A percentile compares a stretch with the other conserved stretches of the same genome.
phyloP scores from a whole-genome alignment of 352 stramenopile species.

The Sclerospora graminicola region DNA sequence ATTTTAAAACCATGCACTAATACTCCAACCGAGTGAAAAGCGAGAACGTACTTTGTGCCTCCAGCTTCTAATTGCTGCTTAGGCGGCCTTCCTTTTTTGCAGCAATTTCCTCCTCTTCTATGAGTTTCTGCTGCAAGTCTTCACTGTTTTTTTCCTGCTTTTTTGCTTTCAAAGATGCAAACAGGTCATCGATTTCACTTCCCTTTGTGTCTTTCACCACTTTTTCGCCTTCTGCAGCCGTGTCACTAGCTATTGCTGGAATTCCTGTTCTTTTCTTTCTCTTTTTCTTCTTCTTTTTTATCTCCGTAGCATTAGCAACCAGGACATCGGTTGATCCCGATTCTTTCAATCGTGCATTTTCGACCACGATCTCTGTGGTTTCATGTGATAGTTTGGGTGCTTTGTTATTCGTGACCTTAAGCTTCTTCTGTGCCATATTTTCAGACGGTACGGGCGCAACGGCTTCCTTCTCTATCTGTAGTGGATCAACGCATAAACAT shows the following conservation, averaged over 20 bases:
- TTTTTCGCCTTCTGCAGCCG: slow-evolving; percentile 13
- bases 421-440: slow-evolving; percentile 21
- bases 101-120: slow-evolving; percentile 29
- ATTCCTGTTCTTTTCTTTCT: slow-evolving; percentile 21
- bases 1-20: no score
- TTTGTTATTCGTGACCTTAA: slow-evolving; percentile 7
- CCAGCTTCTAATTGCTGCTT: slow-evolving; percentile 76
- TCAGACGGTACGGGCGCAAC: neutral
- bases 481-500: slow-evolving; percentile 1
- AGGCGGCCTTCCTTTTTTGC: slow-evolving; percentile 51
- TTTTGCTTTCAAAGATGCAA: slow-evolving; percentile 58
- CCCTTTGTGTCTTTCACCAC: slow-evolving; percentile 11
- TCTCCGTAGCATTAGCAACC: neutral
- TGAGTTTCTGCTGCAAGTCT: slow-evolving; percentile 41
- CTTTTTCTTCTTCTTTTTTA: slow-evolving; percentile 62
- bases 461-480: slow-evolving; percentile 6
- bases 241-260: neutral
- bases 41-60: slow-evolving; percentile 59
- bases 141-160: slow-evolving; percentile 60
- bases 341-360: neutral
- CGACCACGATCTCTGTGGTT: neutral
- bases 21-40: no score
- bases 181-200: slow-evolving; percentile 73
- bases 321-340: neutral
- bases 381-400: slow-evolving; percentile 4